phyloP scores from a whole-genome alignment of 306 rosid genomes.

The Biancaea sappan region DNA sequence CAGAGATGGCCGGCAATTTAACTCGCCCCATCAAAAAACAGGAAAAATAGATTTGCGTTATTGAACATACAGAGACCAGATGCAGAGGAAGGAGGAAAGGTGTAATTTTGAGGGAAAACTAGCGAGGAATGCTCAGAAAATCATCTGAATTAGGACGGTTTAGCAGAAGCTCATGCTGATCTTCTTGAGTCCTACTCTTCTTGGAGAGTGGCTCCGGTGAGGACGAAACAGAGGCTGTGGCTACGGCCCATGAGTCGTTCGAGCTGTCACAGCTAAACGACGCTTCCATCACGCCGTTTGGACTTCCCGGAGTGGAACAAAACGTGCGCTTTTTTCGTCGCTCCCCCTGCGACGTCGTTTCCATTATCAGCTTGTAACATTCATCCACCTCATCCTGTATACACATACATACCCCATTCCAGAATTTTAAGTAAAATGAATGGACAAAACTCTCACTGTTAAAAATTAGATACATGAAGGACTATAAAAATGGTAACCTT shows the following conservation, averaged over 20 bases:
- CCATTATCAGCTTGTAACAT: conserved; percentile 58
- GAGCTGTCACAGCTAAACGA: conserved; percentile 75
- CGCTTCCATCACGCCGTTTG: conserved; percentile 76
- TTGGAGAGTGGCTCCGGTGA: conserved; percentile 71
- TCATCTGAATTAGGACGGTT: conserved; percentile 44
- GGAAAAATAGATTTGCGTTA: conserved; percentile 37
- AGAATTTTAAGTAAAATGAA: neutral
- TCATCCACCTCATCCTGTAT: conserved; percentile 73
- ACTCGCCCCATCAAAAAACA: conserved; percentile 32
- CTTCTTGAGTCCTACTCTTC: conserved; percentile 56
- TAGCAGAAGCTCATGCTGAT: conserved; percentile 41
- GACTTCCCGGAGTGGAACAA: conserved; percentile 66
- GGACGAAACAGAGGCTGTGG: conserved; percentile 66
- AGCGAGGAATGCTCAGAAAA: conserved; percentile 44
- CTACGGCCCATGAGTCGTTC: conserved; percentile 69
- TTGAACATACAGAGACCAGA: conserved; percentile 26
- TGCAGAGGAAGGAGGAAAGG: too few relatives aligned
- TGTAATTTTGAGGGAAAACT: neutral
- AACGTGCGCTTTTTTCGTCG: conserved; percentile 60
- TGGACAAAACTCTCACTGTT: neutral
- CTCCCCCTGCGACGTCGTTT: conserved; percentile 37
- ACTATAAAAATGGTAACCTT: conserved; percentile 60
- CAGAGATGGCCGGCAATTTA: conserved; percentile 69
- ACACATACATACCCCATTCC: too few relatives aligned
- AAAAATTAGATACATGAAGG: too few relatives aligned